Evolutionary conservation across 1,139 yeast genomes (phyloP).

Genomic region (Geotrichum australiense): DNA sequence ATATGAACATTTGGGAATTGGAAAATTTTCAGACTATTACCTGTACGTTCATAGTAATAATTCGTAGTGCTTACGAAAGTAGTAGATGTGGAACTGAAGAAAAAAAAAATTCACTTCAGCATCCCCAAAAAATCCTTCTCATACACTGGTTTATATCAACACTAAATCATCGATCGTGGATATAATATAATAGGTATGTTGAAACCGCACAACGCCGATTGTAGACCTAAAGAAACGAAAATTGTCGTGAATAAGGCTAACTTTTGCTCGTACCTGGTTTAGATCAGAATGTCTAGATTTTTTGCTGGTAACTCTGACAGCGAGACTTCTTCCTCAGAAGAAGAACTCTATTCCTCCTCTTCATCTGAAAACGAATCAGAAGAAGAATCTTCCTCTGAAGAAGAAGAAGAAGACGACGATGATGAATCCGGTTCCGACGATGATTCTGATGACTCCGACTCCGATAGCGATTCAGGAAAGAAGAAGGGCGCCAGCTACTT

Average conservation of each 20-base stretch:
- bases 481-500: conserved; percentile 49
- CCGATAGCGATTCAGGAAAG: conserved; percentile 37
- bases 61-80: no score
- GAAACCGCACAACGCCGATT: not conserved
- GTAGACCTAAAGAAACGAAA: not conserved
- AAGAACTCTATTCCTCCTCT: conserved; percentile 62
- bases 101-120: no score
- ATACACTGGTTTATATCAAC: no score
- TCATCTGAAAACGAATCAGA: conserved; percentile 48
- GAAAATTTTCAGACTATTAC: no score
- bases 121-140: no score
- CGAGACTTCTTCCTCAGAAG: conserved; percentile 69
- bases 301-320: conserved; percentile 50
- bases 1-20: no score
- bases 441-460: conserved; percentile 37
- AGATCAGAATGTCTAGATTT: conserved; percentile 58
- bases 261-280: no score
- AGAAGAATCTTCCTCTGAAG: conserved; percentile 24
- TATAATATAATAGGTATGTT: not conserved
- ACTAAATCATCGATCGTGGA: no score
- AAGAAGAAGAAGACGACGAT: conserved; percentile 29
- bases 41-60: no score
- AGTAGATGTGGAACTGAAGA: no score
- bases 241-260: not conserved
- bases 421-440: conserved; percentile 29